A percentile compares a stretch with the other conserved stretches of the same genome.
Evolutionary conservation across 495 filamentous ascomycete genomes (phyloP).

Genomic region (Penicillium pancosmium): DNA sequence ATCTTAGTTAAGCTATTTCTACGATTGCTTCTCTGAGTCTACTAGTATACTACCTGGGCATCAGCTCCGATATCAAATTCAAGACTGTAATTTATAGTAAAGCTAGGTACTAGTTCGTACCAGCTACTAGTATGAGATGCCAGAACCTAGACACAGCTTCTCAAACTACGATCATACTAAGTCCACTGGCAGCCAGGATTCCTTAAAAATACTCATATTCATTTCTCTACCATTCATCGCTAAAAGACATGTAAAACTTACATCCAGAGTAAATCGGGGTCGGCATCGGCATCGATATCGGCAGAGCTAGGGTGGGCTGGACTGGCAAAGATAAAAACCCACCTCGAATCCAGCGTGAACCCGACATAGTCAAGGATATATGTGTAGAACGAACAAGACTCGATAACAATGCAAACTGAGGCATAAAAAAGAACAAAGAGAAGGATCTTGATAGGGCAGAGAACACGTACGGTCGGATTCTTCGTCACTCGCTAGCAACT

Average conservation of each 20-base stretch:
- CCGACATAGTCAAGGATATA: neutral
- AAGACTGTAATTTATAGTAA: neutral
- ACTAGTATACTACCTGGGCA: no score
- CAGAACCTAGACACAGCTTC: no score
- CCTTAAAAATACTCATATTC: neutral
- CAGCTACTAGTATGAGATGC: neutral
- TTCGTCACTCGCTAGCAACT: neutral
- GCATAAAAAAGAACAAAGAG: conserved; percentile 7
- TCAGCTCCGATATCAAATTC: no score
- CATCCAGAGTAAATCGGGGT: conserved; percentile 16
- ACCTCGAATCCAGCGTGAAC: neutral
- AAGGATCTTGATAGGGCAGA: neutral
- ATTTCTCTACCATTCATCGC: conserved; percentile 4
- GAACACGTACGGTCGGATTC: conserved; percentile 3
- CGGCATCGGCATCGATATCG: conserved; percentile 8
- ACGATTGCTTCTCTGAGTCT: no score
- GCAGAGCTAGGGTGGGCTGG: neutral
- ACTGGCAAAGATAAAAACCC: neutral
- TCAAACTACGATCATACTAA: no score
- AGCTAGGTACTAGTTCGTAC: neutral
- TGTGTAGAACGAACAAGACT: no score
- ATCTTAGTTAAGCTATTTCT: no score
- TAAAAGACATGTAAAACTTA: conserved; percentile 24
- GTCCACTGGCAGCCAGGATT: neutral
- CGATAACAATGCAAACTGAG: neutral